A percentile compares a stretch with the other conserved stretches of the same genome.
Conservation (phyloP, 2,329 filamentous ascomycete species). For the Clonostachys rosea region DNA sequence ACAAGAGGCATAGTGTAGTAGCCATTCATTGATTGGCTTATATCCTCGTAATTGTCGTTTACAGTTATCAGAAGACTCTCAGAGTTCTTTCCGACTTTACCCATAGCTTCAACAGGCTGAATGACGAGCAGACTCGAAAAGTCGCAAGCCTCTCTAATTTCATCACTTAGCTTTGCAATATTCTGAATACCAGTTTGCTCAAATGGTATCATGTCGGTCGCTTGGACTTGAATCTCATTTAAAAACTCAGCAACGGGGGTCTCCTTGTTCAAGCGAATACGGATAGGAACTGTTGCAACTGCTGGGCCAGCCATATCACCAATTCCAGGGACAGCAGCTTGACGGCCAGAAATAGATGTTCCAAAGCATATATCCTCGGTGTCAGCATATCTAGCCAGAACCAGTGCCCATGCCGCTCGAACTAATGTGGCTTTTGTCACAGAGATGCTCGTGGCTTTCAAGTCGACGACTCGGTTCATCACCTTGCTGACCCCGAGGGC, state of each 20-base stretch:
- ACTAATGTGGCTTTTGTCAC: conserved; percentile 10
- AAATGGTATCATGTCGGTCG: conserved; percentile 4
- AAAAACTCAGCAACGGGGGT: conserved; percentile 1
- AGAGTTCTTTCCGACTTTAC: not conserved
- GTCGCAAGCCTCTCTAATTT: conserved; percentile 6
- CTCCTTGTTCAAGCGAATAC: conserved; percentile 1
- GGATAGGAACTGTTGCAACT: conserved; percentile 9
- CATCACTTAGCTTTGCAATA: conserved; percentile 6
- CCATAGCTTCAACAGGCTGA: conserved; percentile 1
- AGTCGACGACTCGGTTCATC: not conserved
- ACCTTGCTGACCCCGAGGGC: not conserved
- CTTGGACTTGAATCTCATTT: conserved; percentile 4
- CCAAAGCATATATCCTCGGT: conserved; percentile 11
- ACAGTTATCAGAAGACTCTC: not conserved
- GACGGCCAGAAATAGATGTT: conserved; percentile 10
- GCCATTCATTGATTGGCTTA: conserved; percentile 16
- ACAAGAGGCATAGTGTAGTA: conserved; percentile 6
- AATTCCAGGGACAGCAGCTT: conserved; percentile 11
- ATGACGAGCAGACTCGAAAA: conserved; percentile 10
- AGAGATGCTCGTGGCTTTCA: not conserved
- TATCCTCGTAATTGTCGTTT: not conserved
- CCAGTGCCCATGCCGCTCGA: conserved; percentile 3
- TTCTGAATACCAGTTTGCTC: conserved; percentile 12
- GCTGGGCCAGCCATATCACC: conserved; percentile 9
- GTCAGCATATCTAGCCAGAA: conserved; percentile 6